Base-by-base conservation (phyloP, 2,329 filamentous ascomycete species). In the Phaeosphaeriaceae sp. region DNA sequence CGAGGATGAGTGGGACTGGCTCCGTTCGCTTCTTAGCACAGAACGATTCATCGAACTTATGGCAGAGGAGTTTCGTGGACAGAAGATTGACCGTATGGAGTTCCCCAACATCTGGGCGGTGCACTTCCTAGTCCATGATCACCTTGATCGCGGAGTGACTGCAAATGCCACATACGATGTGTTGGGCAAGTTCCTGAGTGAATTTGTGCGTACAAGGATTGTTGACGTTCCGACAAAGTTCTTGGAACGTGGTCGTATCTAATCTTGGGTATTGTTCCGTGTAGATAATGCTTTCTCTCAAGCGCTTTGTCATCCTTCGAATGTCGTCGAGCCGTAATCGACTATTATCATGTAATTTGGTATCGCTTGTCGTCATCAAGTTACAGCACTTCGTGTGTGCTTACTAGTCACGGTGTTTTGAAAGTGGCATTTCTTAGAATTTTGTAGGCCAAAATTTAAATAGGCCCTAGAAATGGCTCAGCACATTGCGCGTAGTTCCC, bases 41-140 rank as follows among this genome's bases (percentile, higher is more conserved):
- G 55, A 45, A 3, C 62, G 56, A 45, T 40, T 69, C 1, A 45
- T 53, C 27, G 50, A 61, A 19, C 51, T 68, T 7, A 56, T 69
- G 3, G 65, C 27, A 9, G 55, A 61, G 7, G 66, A 27, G 21
- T 48, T 22, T 22, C 17, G 68, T 17, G 56, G 67, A 24, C 58
- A 60, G 6, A 31, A 40, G 13, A 53, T 66, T 44, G 54, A 58
- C 22, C 40, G 61, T 33, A 55, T 61, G 27, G 61, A 64, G 51
- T 51, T 64, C 6, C 56, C 58, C 4, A 52, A 54, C 20, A 52
- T 66, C 19, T 40, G 42, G 40, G 75, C 76, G 2, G 75, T 79
- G 24, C 76, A 79, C 55, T 78, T 78, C 58, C 60, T 81, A 17
- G 60, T 83, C 19, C 70, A 80, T 45, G 80, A 82, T 62, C 79